Percentiles rank a stretch among this genome's conserved stretches.
phyloP scores from a whole-genome alignment of 371 early-diverging fungal genomes.

The Mucor saturninus region DNA sequence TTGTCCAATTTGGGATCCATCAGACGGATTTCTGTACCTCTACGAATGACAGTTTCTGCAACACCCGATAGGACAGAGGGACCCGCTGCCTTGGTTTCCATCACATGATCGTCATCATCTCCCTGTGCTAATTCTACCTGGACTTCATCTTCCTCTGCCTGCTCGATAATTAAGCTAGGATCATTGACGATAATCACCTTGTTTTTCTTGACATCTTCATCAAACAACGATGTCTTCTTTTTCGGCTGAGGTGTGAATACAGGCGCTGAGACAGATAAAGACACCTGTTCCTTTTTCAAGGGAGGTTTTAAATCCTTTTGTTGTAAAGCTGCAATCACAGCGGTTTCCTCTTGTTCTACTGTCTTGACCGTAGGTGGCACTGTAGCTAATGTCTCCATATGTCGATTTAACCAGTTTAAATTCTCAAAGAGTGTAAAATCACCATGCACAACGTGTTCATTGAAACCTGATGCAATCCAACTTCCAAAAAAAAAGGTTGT shows the following conservation, averaged over 20 bases:
- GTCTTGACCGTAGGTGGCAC: constrained; percentile 29
- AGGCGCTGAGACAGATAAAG: constrained; percentile 17
- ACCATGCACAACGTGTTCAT: constrained; percentile 40
- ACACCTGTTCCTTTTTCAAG: constrained; percentile 8
- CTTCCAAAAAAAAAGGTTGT: constrained; percentile 11
- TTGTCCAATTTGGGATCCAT: constrained; percentile 59
- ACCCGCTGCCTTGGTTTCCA: constrained; percentile 1
- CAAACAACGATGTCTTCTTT: constrained; percentile 27
- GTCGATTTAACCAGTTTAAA: constrained; percentile 70
- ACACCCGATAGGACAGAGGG: constrained; percentile 1
- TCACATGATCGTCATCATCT: constrained; percentile 8
- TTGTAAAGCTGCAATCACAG: constrained; percentile 18
- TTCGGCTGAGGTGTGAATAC: constrained; percentile 11
- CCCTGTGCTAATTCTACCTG: constrained; percentile 18
- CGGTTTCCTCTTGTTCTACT: constrained; percentile 20
- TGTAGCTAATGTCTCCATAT: constrained; percentile 38
- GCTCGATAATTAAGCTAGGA: constrained; percentile 28
- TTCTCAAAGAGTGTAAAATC: constrained; percentile 56
- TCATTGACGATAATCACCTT: constrained; percentile 45
- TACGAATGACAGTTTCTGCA: constrained; percentile 40
- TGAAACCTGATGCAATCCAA: constrained; percentile 57
- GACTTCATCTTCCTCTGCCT: constrained; percentile 34
- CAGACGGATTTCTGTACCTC: constrained; percentile 75
- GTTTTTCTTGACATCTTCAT: constrained; percentile 24
- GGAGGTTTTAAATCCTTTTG: constrained; percentile 20